phyloP scores from a whole-genome alignment of 164 flowering plant genomes.

The Berberis thunbergii region DNA sequence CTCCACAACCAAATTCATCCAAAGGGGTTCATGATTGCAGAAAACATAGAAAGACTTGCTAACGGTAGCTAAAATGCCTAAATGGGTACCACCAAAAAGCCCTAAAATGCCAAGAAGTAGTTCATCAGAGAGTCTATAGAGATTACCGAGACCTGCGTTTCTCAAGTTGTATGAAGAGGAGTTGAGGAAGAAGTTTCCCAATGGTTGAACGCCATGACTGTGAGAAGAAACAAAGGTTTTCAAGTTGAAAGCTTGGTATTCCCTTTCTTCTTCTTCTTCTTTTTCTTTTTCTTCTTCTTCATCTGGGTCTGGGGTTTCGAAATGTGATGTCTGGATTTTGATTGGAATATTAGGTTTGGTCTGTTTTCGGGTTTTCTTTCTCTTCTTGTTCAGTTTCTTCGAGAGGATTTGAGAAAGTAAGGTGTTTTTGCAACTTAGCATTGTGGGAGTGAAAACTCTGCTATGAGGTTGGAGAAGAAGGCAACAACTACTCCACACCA shows the following conservation, averaged over 20 bases:
- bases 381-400: conserved; percentile 14
- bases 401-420: conserved; percentile 15
- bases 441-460: not conserved
- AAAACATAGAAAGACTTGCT: conserved; percentile 83
- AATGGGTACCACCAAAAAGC: conserved; percentile 40
- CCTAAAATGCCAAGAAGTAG: conserved; percentile 76
- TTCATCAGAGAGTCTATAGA: conserved; percentile 66
- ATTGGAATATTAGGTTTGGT: not conserved
- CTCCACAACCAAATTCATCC: conserved; percentile 88
- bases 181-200: conserved; percentile 67
- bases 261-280: conserved; percentile 20
- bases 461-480: not conserved
- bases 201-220: conserved; percentile 77
- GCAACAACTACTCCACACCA: too few relatives aligned
- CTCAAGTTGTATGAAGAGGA: conserved; percentile 57
- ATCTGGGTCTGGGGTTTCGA: conserved; percentile 6
- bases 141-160: conserved; percentile 77
- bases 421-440: conserved; percentile 22
- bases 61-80: conserved; percentile 58
- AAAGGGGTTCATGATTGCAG: conserved; percentile 76
- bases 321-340: conserved; percentile 2
- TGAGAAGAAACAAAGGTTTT: conserved; percentile 51
- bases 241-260: conserved; percentile 45
- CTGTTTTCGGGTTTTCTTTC: conserved; percentile 10
- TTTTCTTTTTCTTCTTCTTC: conserved; percentile 10